These are phyloP conservation scores for Parietaria judaica DNA, from an alignment of 306 rosid species.

Conservation along the genomic window DNA sequence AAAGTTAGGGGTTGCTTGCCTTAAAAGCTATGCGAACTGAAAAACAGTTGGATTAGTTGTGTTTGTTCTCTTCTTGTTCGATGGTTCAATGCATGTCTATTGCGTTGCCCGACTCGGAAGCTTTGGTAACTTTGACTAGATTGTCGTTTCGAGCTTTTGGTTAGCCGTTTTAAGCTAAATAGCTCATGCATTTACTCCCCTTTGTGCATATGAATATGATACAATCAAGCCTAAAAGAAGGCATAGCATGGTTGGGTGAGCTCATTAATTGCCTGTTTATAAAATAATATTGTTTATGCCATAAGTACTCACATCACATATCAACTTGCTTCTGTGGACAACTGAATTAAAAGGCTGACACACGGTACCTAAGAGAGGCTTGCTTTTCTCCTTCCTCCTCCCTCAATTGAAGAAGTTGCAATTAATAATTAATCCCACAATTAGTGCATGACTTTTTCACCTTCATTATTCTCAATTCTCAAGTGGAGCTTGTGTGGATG, in stretches of 20 bases:
- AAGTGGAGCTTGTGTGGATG: conserved; percentile 13
- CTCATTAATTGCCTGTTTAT: conserved; percentile 19
- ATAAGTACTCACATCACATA: background rate
- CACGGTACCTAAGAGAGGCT: background rate
- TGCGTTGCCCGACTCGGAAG: background rate
- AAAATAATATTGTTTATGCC: conserved; percentile 12
- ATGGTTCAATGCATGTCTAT: background rate
- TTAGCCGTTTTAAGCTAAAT: background rate
- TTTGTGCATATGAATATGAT: background rate
- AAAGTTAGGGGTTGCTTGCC: conserved; percentile 2
- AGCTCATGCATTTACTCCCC: background rate
- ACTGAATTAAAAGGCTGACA: conserved; percentile 19
- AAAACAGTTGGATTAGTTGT: background rate
- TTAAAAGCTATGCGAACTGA: background rate
- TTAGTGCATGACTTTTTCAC: conserved; percentile 16
- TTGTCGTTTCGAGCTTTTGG: background rate
- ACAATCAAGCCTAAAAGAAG: background rate
- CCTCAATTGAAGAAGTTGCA: conserved; percentile 11
- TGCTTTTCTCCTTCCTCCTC: conserved; percentile 4
- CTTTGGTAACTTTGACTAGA: background rate
- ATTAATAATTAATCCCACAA: conserved; percentile 15
- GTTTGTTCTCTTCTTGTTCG: background rate
- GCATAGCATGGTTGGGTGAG: conserved; percentile 22
- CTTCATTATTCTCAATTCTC: conserved; percentile 12
- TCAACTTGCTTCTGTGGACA: conserved; percentile 10